These are phyloP conservation scores for Fusarium torulosum DNA, from an alignment of 2,329 filamentous ascomycete species.

Conservation along the genomic window DNA sequence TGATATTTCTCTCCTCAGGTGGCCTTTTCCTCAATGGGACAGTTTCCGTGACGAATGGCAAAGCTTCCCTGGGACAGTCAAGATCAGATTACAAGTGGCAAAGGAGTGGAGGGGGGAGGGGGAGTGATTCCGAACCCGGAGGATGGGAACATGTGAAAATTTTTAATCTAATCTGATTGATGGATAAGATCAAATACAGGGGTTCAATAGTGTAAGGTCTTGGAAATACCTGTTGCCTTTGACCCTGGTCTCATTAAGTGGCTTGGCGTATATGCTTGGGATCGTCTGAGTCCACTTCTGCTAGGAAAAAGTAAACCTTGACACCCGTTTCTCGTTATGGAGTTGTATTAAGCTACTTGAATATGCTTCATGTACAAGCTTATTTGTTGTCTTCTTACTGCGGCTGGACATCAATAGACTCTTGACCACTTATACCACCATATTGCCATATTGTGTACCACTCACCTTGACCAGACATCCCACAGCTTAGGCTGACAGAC, in stretches of 20 bases:
- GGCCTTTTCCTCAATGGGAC: constrained; percentile 26
- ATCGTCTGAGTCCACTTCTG: constrained; percentile 26
- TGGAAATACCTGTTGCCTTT: too few relatives aligned
- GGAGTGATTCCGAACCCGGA: constrained; percentile 15
- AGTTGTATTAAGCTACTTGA: too few relatives aligned
- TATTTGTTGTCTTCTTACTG: too few relatives aligned
- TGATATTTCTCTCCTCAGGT: constrained; percentile 11
- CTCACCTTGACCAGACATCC: too few relatives aligned
- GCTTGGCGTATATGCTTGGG: constrained; percentile 24
- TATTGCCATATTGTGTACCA: too few relatives aligned
- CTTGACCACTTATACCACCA: too few relatives aligned
- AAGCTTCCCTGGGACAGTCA: background rate
- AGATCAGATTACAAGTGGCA: constrained; percentile 34
- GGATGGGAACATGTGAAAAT: constrained; percentile 34
- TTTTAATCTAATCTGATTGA: constrained; percentile 46
- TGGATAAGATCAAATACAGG: constrained; percentile 36
- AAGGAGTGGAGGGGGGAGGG: constrained; percentile 23
- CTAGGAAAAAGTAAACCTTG: too few relatives aligned
- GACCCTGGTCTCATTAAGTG: constrained; percentile 11
- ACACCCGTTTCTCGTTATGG: too few relatives aligned
- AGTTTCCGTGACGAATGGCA: background rate
- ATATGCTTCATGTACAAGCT: too few relatives aligned
- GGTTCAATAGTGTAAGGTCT: too few relatives aligned
- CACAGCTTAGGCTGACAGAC: too few relatives aligned
- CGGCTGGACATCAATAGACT: too few relatives aligned